These are phyloP conservation scores for Trametes gibbosa DNA, from an alignment of 768 basidiomycete genomes.

Conservation along the genomic window DNA sequence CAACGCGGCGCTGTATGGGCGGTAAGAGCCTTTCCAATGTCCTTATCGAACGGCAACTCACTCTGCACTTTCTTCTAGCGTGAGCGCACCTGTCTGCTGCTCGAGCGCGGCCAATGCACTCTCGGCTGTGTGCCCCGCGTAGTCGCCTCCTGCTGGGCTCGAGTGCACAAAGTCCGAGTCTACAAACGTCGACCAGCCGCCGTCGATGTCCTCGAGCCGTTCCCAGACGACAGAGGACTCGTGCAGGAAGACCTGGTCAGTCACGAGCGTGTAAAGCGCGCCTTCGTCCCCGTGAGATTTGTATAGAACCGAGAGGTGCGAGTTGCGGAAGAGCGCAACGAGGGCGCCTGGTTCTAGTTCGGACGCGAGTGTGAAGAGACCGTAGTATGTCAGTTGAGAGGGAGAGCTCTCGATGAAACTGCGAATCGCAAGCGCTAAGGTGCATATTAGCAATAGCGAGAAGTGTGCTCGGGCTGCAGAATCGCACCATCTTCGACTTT, in stretches of 20 bases:
- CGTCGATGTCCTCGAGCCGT: slow-evolving; percentile 84
- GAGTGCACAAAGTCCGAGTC: slow-evolving; percentile 65
- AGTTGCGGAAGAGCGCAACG: slow-evolving; percentile 88
- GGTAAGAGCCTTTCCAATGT: neutral
- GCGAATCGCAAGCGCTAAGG: slow-evolving; percentile 61
- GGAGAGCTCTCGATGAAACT: slow-evolving; percentile 66
- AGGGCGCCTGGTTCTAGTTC: slow-evolving; percentile 49
- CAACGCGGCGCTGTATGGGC: slow-evolving; percentile 50
- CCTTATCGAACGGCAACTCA: slow-evolving; percentile 34
- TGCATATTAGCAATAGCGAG: too few species aligned
- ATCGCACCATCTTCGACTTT: slow-evolving; percentile 71
- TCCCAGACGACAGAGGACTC: slow-evolving; percentile 90
- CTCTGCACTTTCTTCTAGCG: slow-evolving; percentile 55
- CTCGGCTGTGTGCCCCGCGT: slow-evolving; percentile 70
- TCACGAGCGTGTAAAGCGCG: slow-evolving; percentile 78
- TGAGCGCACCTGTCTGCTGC: slow-evolving; percentile 38
- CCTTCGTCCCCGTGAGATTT: slow-evolving; percentile 42
- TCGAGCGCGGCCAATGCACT: slow-evolving; percentile 52
- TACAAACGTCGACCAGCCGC: slow-evolving; percentile 71
- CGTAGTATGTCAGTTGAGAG: slow-evolving; percentile 87
- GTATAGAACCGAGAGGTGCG: slow-evolving; percentile 86
- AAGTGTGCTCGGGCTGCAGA: neutral
- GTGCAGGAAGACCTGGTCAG: slow-evolving; percentile 75
- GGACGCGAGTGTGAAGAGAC: slow-evolving; percentile 73
- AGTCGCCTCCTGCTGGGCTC: slow-evolving; percentile 76